A percentile compares a stretch with the other conserved stretches of the same genome.
phyloP scores from a whole-genome alignment of 805 yeast genomes.

The Isabelozyma rhagii region DNA sequence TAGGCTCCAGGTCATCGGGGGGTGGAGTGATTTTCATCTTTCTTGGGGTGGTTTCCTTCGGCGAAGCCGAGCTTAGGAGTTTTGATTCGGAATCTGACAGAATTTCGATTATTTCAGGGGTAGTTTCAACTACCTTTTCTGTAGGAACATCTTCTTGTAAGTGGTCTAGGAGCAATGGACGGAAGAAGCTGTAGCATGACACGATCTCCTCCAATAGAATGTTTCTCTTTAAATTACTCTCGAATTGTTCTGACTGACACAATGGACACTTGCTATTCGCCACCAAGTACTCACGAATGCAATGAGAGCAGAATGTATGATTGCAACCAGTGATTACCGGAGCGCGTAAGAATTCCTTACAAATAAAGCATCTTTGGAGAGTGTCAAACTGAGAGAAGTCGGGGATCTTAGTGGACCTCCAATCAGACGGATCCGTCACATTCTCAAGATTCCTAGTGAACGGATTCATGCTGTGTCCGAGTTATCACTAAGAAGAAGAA shows the following conservation, averaged over 20 bases:
- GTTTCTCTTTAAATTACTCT: constrained; percentile 65
- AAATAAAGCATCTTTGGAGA: constrained; percentile 76
- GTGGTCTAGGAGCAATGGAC: constrained; percentile 35
- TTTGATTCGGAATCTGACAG: not conserved
- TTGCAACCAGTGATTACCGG: constrained; percentile 85
- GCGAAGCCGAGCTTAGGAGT: not conserved
- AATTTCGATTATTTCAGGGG: not conserved
- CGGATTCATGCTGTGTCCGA: constrained; percentile 8
- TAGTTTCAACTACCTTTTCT: not conserved
- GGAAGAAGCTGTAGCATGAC: constrained; percentile 44
- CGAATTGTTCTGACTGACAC: constrained; percentile 68
- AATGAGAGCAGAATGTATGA: constrained; percentile 85
- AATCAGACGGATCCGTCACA: constrained; percentile 71
- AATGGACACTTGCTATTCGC: constrained; percentile 67
- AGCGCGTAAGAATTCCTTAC: constrained; percentile 75
- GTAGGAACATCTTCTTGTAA: constrained; percentile 17
- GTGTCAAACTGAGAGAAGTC: constrained; percentile 61
- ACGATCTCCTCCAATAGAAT: constrained; percentile 70
- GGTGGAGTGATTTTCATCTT: not conserved
- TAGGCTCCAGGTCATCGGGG: not conserved
- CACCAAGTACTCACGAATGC: constrained; percentile 72
- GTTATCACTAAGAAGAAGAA: not conserved
- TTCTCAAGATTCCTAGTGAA: constrained; percentile 14
- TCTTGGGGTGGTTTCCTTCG: not conserved
- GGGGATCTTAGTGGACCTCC: constrained; percentile 55